Conservation (phyloP, 805 yeast species). For the Blastobotrys chiropterorum region DNA sequence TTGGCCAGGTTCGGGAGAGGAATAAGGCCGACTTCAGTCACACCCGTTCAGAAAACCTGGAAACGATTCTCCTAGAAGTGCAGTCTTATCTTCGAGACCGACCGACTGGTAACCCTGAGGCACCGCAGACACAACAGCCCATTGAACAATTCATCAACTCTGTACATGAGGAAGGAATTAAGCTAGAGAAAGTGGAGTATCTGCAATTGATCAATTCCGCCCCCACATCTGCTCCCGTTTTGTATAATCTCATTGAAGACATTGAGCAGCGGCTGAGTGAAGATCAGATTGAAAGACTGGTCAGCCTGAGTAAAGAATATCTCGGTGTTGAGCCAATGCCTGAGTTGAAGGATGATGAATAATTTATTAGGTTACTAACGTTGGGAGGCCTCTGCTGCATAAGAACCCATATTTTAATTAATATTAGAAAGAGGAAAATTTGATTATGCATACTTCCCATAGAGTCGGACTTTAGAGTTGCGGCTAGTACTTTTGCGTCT, state of each 20-base stretch:
- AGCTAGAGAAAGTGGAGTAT: conserved; percentile 73
- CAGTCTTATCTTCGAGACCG: conserved; percentile 35
- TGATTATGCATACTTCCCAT: no score
- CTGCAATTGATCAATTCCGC: conserved; percentile 75
- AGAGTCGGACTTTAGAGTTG: no score
- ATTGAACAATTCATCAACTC: conserved; percentile 38
- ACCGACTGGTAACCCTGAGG: conserved; percentile 33
- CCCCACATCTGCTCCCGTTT: conserved; percentile 73
- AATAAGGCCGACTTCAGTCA: conserved; percentile 1
- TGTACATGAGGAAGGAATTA: conserved; percentile 39
- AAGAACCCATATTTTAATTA: no score
- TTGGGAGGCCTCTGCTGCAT: no score
- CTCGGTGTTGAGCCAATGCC: conserved; percentile 29
- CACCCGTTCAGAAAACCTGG: conserved; percentile 23
- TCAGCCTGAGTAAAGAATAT: conserved; percentile 46
- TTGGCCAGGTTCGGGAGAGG: conserved; percentile 23
- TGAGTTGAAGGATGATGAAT: conserved; percentile 8
- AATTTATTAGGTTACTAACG: not conserved
- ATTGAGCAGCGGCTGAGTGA: conserved; percentile 82
- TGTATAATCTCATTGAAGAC: conserved; percentile 81
- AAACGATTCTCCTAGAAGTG: conserved; percentile 32
- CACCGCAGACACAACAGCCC: conserved; percentile 30
- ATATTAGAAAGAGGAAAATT: no score
- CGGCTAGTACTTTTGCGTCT: no score
- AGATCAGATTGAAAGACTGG: conserved; percentile 52